Evolutionary conservation across 441 rosid genomes (phyloP), one percentile per base, ranked within the genome.

Genomic region (Flueggea neowawraea): DNA sequence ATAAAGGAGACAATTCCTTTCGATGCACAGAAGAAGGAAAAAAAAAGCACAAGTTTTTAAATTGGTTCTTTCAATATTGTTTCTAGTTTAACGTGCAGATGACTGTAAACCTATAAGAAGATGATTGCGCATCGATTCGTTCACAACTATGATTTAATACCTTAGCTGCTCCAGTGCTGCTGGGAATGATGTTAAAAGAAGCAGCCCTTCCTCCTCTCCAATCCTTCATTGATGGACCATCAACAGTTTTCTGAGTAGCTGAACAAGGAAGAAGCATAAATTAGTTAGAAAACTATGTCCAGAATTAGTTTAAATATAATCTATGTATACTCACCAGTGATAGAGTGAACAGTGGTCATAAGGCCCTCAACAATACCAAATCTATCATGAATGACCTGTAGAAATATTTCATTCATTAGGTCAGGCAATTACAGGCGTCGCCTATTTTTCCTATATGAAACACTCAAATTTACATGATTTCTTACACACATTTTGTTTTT

Each of bases 171-270:
- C 97, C 95, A 22, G 90, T 84, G 77, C 89, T 86, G 77, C 85
- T 83, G 53, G 93, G 93, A 64, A 90, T 93, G 70, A 93, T 93
- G 79, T 87, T 88, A 76, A 86, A 88, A 12, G 98, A 93, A 72
- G 98, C 97, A 69, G 97, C 98, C 75, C 98, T 86, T 68, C 97
- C 97, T 73, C 93, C 96, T 83, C 98, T 90, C 95, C 98, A 88
- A 69, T 93, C 98, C 85, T 90, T 90, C 83, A 80, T 79, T 32
- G 98, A 90, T 60, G 97, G 93, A 31, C 96, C 94, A 72, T 89
- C 96, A 70, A 88, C 95, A 31, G 88, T 88, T 73, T 88, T 88
- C 57, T 89, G 96, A 3, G 85, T 84, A 10, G 85, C 82, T 85
- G 65, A 14, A 36, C 15, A 22, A 16, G 28, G 28, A 22, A 22